Percentiles rank a stretch among this genome's conserved stretches.
These are phyloP conservation scores for Backusella tarrabulga DNA, from an alignment of 192 early-diverging fungal species.

Conservation along the genomic window DNA sequence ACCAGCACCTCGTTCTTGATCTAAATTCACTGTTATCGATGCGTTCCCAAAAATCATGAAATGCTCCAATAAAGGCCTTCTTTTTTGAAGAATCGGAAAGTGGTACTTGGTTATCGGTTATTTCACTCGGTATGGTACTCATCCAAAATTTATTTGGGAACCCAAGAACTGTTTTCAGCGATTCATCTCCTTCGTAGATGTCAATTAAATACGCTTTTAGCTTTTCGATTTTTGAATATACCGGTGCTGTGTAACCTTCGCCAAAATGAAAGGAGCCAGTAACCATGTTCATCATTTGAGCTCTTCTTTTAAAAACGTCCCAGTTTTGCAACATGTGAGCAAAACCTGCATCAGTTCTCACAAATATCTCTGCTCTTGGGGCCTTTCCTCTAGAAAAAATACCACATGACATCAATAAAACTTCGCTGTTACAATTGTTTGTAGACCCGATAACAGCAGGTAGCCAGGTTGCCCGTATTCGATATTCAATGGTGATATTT, in stretches of 20 bases:
- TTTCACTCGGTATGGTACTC: neutral
- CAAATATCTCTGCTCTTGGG: conserved; percentile 30
- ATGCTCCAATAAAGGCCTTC: conserved; percentile 16
- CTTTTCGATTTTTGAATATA: conserved; percentile 49
- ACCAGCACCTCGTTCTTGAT: conserved; percentile 24
- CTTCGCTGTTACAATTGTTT: neutral
- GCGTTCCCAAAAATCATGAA: conserved; percentile 18
- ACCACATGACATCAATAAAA: neutral
- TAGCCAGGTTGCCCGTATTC: conserved; percentile 52
- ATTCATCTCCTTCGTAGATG: conserved; percentile 52
- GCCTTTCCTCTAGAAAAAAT: conserved; percentile 27
- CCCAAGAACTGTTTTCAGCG: conserved; percentile 30
- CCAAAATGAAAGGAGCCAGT: conserved; percentile 20
- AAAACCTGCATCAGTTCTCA: conserved; percentile 23
- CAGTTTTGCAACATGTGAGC: conserved; percentile 37
- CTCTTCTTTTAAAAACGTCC: conserved; percentile 26
- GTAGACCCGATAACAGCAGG: conserved; percentile 17
- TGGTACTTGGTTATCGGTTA: neutral
- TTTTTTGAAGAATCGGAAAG: conserved; percentile 1
- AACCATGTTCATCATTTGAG: conserved; percentile 32
- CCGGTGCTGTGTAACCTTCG: conserved; percentile 31
- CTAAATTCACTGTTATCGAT: conserved; percentile 7
- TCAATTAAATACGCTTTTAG: conserved; percentile 42
- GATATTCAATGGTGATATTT: conserved; percentile 73
- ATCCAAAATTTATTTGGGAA: conserved; percentile 21